Percentiles rank a stretch among this genome's conserved stretches.
phyloP scores from a whole-genome alignment of 169 alveolate species.

The Cryptosporidium tyzzeri region DNA sequence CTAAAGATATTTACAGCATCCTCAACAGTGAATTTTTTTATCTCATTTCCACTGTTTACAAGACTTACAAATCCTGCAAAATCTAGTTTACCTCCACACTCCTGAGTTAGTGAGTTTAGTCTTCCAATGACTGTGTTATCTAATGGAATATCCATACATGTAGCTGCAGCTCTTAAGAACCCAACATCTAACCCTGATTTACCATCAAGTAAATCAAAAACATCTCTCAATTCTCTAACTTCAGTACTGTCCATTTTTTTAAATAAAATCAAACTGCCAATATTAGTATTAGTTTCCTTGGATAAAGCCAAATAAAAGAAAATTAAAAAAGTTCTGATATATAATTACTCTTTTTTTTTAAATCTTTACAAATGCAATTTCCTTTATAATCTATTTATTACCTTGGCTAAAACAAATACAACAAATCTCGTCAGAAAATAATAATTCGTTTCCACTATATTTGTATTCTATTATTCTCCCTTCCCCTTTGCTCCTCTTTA shows the following conservation, averaged over 20 bases:
- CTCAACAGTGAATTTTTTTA: constrained; percentile 52
- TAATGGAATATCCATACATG: constrained; percentile 73
- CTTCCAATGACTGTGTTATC: constrained; percentile 72
- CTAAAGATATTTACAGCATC: constrained; percentile 69
- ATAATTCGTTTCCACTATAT: too few relatives aligned
- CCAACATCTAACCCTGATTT: constrained; percentile 73
- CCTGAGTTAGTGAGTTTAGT: constrained; percentile 56
- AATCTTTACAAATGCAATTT: not conserved
- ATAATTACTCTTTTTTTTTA: not conserved
- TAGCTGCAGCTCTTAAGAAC: constrained; percentile 67
- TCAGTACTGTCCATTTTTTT: constrained; percentile 60
- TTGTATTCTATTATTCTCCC: not conserved
- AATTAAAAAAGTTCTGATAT: not conserved
- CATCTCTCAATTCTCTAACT: constrained; percentile 70
- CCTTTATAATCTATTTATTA: not conserved
- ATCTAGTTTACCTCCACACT: constrained; percentile 72
- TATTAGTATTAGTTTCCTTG: not conserved
- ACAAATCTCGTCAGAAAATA: not conserved
- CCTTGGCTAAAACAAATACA: not conserved
- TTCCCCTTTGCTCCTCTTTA: not conserved
- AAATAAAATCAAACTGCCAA: not conserved
- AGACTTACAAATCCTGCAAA: constrained; percentile 74
- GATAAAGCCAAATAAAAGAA: not conserved
- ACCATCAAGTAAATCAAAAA: constrained; percentile 66
- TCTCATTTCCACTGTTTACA: constrained; percentile 64